Percentiles rank a stretch among this genome's conserved stretches.
phyloP scores from a whole-genome alignment of 139 green algal genomes.

The Chlorella sp. region DNA sequence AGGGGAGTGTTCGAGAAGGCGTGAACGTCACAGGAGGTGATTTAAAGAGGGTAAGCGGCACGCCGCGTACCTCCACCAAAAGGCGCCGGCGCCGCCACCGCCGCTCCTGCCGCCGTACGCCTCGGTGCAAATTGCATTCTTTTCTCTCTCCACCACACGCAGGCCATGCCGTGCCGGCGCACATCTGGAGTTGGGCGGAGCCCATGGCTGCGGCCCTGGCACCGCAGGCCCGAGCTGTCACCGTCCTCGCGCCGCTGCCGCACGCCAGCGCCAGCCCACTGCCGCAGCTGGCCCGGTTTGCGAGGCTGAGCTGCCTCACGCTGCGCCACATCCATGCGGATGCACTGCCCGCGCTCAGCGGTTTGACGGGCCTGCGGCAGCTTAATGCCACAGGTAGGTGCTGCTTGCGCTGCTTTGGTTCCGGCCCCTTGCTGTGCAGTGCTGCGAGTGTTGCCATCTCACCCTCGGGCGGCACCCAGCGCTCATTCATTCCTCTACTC shows the following conservation, averaged over 20 bases:
- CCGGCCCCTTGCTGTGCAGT: too few relatives aligned
- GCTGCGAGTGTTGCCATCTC: too few relatives aligned
- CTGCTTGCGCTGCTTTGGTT: not conserved
- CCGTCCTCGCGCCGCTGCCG: constrained; percentile 9
- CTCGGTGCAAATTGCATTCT: not conserved
- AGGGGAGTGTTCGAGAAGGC: too few relatives aligned
- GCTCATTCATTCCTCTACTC: not conserved
- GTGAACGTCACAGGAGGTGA: too few relatives aligned
- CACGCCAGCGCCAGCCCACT: not conserved
- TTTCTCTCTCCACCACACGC: not conserved
- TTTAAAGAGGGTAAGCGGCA: too few relatives aligned
- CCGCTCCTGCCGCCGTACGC: not conserved
- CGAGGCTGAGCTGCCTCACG: not conserved
- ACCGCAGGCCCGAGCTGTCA: not conserved
- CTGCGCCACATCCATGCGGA: not conserved
- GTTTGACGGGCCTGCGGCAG: not conserved
- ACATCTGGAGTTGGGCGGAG: not conserved
- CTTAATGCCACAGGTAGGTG: not conserved
- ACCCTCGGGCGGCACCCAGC: too few relatives aligned
- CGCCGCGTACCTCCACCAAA: too few relatives aligned
- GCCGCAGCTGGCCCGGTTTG: not conserved
- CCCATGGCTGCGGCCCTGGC: not conserved
- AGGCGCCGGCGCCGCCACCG: not conserved
- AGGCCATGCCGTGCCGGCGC: not conserved
- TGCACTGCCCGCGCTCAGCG: not conserved